Conservation (phyloP, 257 asterid genomes). For the Solanum corneliomulleri region DNA sequence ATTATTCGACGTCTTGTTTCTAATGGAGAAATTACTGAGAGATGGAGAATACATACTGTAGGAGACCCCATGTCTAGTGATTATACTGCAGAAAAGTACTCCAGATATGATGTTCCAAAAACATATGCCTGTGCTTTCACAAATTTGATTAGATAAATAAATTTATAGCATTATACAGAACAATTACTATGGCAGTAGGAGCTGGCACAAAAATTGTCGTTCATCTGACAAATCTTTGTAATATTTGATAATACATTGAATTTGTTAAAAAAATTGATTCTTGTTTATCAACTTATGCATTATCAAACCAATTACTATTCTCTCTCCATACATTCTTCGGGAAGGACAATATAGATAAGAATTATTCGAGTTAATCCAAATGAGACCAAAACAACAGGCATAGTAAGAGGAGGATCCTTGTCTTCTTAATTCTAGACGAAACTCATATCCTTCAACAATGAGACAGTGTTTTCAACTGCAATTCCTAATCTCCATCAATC, state of each 20-base stretch:
- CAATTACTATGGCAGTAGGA: background rate
- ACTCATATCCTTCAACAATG: slow-evolving; percentile 21
- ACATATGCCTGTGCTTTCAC: background rate
- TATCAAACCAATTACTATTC: background rate
- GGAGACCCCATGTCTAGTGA: background rate
- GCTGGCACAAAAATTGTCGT: background rate
- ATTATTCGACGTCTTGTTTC: no score
- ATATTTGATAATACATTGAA: background rate
- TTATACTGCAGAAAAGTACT: background rate
- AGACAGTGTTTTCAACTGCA: background rate
- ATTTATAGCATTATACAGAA: no score
- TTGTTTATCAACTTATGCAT: background rate
- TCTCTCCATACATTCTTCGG: background rate
- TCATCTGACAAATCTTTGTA: background rate
- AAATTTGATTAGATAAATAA: no score
- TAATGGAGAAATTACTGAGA: background rate
- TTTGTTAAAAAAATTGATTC: background rate
- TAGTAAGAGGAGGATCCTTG: background rate
- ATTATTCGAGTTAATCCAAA: background rate
- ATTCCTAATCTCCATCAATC: background rate
- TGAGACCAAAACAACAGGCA: background rate
- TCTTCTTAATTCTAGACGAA: background rate
- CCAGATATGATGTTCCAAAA: background rate
- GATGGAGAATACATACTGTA: slow-evolving; percentile 5
- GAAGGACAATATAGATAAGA: background rate